Evolutionary conservation across 352 stramenopile genomes (phyloP), one percentile per base, ranked within the genome.

Genomic region (Phytopythium vexans): DNA sequence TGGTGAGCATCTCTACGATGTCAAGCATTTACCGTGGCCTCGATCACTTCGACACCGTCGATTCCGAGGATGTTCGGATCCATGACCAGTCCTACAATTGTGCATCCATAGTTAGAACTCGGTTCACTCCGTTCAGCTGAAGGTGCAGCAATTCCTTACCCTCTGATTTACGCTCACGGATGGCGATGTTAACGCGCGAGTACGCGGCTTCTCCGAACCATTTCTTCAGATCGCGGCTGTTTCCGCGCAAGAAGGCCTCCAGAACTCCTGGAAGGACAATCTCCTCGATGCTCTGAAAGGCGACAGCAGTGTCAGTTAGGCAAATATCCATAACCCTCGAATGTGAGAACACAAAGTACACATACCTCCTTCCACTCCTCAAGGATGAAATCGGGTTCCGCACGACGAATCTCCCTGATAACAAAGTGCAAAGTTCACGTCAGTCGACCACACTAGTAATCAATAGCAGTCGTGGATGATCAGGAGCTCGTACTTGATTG

Each of bases 51-150:
- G 6, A 94, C 94, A 66, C 98, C 89, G 77, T 98, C 96, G 52
- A 98, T 98, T 56, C 89, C 95, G 53, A 99, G 84, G 41, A 99
- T 87, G 65, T 98, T 91, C 3, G 95, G 96, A 68, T 99, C 95
- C 76, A 98, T 89, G 21, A 89, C 77, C 46, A 93, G 60, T 5
- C 84, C 74, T 70, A 40, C 32, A 12, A 7, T 15, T 39, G 11
- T 45, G 2, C 33, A 52, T 49, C 16, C 12, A 10, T 43, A 43
- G 21, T n/a, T 15, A 43, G 11, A 43, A 43, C 39, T 15, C 39
- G 12, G 21, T 27, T 27, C 21, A 27, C 21, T 27, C 21, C 21
- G 21, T 27, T 27, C 21, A 49, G 14, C 12, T 15, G 12, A 35
- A 16, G 21, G n/a, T 32, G n/a, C 16, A 34, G 15, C 48, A 8